Base-by-base conservation (phyloP, 352 stramenopile species). In the Thraustochytrium striatum region DNA sequence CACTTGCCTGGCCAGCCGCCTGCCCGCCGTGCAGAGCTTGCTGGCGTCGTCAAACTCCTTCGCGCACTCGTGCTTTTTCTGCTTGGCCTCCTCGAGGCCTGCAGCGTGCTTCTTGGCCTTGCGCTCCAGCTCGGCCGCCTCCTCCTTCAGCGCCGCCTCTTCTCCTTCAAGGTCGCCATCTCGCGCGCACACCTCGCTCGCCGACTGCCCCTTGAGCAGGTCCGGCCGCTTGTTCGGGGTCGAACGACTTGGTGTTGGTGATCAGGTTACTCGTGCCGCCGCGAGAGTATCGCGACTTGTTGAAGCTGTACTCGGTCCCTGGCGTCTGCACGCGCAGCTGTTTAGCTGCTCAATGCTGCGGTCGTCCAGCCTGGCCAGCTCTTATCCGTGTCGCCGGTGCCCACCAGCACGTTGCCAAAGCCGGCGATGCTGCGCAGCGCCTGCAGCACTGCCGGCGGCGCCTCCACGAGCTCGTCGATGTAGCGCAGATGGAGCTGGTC, bases 81-180 rank as follows among this genome's bases (percentile, higher is more conserved):
- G 57, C 19, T 72, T 50, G 9, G 65, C 43, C 28, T 73, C 65
- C 13, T 81, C 41, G n/a, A n/a, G n/a, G n/a, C 57, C 73, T 81
- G 32, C 73, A 52, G 30, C 57, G n/a, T n/a, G 35, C 52, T 25
- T 47, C 13, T 47, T 38, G 9, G 73, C 36, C 52, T 21, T 35
- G 5, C 8, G 5, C 52, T 59, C n/a, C 7, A 59, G 52, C 52
- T n/a, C 52, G 52, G 5, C 5, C 7, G 52, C 52, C 52, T 59
- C 30, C n/a, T 35, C 52, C 52, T 13, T 55, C 44, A 55, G 44
- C 11, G 11, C 11, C 13, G 13, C 44, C 21, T 13, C 52, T 59
- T 21, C n/a, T 35, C 52, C 52, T 35, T 59, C 30, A 59, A 59
- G 52, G 3, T 28, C n/a, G 5, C 39, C 5, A 47, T 13, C 39